Evolutionary conservation across 345 rosid genomes (phyloP).

Genomic region (Citrus trifoliata): DNA sequence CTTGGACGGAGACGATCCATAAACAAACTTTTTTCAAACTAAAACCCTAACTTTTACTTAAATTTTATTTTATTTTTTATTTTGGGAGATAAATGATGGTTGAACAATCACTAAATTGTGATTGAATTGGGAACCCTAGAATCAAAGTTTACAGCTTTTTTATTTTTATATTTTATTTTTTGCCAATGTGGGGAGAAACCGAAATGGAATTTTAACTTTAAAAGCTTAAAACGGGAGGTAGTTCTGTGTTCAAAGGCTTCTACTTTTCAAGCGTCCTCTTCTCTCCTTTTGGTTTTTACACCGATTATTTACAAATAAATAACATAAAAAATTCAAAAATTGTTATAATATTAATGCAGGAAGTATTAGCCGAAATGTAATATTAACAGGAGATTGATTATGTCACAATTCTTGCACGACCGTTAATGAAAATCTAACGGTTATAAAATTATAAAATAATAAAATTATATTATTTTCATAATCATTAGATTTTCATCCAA

Average conservation of each 20-base stretch:
- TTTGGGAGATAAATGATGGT: background rate
- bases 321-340: too few relatives aligned
- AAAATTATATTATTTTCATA: too few relatives aligned
- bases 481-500: accelerated
- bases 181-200: background rate
- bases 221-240: background rate
- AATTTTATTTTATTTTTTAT: background rate
- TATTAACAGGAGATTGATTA: too few relatives aligned
- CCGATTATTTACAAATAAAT: too few relatives aligned
- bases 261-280: background rate
- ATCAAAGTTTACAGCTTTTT: background rate
- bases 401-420: too few relatives aligned
- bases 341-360: too few relatives aligned
- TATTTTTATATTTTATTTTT: background rate
- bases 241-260: background rate
- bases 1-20: slow-evolving; percentile 58
- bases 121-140: slow-evolving; percentile 9
- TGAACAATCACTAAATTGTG: background rate
- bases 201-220: background rate
- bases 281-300: background rate
- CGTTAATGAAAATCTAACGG: too few relatives aligned
- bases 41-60: background rate
- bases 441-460: too few relatives aligned
- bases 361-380: too few relatives aligned
- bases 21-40: background rate